Base-by-base conservation (phyloP, 805 yeast genomes). In the Cyberlindnera nakhonratchasimensis region DNA sequence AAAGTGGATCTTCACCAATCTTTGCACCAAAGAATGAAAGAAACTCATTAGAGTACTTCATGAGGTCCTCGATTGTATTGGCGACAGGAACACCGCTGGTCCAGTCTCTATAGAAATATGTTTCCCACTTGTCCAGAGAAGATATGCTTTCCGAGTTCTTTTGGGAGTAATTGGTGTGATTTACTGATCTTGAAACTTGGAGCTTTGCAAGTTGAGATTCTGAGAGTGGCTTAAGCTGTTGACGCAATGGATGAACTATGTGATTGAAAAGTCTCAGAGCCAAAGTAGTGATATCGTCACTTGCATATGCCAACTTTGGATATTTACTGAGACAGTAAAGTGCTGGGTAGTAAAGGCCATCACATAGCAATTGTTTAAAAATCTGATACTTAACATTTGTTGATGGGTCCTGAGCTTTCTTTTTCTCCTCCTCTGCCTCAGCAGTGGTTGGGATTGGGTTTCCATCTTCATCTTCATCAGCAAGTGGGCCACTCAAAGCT, bases 401-500 rank as follows among this genome's bases (percentile, higher is more conserved):
- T 8, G 25, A 21, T 11, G 29, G 23, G 2, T 35, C 30, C 22
- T 16, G 17, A 1, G 22, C 22, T 14, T 33, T 34, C 10, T 33
- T 21, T 16, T 40, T 24, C 22, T 43, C 34, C 10, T 31, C 20
- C 7, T 17, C 34, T 5, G 34, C 47, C 16, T 36, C 44, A 11
- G 33, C 41, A 38, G 30, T 39, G 14, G 25, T 37, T 5, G 41
- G 30, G 14, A 20, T 45, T 5, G 57, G 24, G 10, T 37, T 38
- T 12, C 54, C 63, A n/a, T 64, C 67, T 7, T 71, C 78, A 19
- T 77, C 84, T 16, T 77, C 86, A 26, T 83, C 91, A 4, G 72
- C 69, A 29, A 90, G 67, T 0, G 96, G 95, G 9, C 93, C 93
- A 6, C 96, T 96, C 52, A 89, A 59, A 0, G 97, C 93, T 37